Evolutionary conservation across 2,329 filamentous ascomycete genomes (phyloP).

Genomic region (Phialocephala sp.): DNA sequence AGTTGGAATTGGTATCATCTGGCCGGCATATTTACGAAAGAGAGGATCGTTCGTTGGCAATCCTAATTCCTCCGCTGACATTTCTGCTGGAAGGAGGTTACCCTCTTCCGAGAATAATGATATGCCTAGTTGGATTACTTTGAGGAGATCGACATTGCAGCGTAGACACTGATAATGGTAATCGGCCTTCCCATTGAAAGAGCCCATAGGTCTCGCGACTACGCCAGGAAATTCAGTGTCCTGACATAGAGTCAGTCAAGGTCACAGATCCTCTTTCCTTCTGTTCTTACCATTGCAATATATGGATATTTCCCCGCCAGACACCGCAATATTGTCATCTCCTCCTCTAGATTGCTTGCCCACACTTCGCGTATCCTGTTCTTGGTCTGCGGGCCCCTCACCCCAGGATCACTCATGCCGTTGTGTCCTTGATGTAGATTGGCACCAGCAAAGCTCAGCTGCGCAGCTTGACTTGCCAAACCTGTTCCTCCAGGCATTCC

Average conservation of each 20-base stretch:
- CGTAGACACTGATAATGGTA: constrained; percentile 98
- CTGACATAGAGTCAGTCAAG: constrained; percentile 53
- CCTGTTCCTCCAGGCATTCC: constrained; percentile 64
- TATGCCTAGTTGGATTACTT: constrained; percentile 96
- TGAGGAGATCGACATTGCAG: constrained; percentile 95
- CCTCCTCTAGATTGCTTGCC: constrained; percentile 88
- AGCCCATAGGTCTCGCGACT: constrained; percentile 91
- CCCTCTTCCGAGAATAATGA: constrained; percentile 92
- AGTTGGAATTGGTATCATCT: constrained; percentile 68
- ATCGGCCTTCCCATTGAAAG: constrained; percentile 92
- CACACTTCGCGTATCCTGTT: constrained; percentile 94
- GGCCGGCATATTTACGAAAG: constrained; percentile 53
- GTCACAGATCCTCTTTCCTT: constrained; percentile 14
- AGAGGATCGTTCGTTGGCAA: constrained; percentile 50
- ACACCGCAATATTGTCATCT: constrained; percentile 83
- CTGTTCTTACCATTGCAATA: constrained; percentile 86
- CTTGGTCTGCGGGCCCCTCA: constrained; percentile 65
- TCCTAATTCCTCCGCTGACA: constrained; percentile 54
- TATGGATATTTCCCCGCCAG: constrained; percentile 92
- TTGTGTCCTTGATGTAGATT: constrained; percentile 65
- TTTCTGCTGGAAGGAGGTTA: constrained; percentile 73
- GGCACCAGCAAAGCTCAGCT: constrained; percentile 83
- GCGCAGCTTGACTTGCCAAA: constrained; percentile 83
- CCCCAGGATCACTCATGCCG: constrained; percentile 57
- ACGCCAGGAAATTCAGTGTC: constrained; percentile 99